Conservation (phyloP, 257 asterid genomes). For the Dorcoceras hygrometricum region DNA sequence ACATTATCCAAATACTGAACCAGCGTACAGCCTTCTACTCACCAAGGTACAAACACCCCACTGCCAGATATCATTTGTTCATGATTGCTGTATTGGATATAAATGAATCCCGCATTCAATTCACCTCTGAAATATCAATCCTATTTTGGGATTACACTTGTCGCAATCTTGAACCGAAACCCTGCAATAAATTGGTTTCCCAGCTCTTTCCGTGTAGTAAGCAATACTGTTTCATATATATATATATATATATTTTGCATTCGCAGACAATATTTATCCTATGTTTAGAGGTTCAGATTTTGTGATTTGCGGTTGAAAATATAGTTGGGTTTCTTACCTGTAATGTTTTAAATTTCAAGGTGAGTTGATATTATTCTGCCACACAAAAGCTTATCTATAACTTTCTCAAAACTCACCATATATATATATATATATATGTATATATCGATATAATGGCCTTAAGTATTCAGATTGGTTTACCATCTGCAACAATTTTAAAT, state of each 20-base stretch:
- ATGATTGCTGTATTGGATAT: slow-evolving; percentile 25
- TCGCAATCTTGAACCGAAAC: slow-evolving; percentile 17
- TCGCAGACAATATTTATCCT: too few relatives aligned
- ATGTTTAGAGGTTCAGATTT: too few relatives aligned
- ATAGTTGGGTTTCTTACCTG: neutral
- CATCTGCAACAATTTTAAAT: too few relatives aligned
- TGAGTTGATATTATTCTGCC: neutral
- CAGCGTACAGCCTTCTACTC: slow-evolving; percentile 17
- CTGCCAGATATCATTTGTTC: neutral
- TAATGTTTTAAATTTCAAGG: too few relatives aligned
- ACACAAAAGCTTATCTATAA: neutral
- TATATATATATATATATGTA: too few relatives aligned
- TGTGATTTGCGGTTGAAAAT: neutral
- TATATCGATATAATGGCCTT: too few relatives aligned
- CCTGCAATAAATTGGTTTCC: neutral
- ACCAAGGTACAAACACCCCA: slow-evolving; percentile 29
- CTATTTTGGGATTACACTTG: neutral
- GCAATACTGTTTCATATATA: too few relatives aligned
- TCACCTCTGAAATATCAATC: slow-evolving; percentile 27
- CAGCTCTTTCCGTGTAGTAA: neutral
- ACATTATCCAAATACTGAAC: slow-evolving; percentile 28
- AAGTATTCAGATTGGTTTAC: too few relatives aligned
- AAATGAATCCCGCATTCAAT: slow-evolving; percentile 49
- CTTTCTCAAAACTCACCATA: neutral
- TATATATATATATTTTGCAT: too few relatives aligned